Conservation (phyloP, 2,329 filamentous ascomycete genomes). For the Chaetomiaceae sp. region DNA sequence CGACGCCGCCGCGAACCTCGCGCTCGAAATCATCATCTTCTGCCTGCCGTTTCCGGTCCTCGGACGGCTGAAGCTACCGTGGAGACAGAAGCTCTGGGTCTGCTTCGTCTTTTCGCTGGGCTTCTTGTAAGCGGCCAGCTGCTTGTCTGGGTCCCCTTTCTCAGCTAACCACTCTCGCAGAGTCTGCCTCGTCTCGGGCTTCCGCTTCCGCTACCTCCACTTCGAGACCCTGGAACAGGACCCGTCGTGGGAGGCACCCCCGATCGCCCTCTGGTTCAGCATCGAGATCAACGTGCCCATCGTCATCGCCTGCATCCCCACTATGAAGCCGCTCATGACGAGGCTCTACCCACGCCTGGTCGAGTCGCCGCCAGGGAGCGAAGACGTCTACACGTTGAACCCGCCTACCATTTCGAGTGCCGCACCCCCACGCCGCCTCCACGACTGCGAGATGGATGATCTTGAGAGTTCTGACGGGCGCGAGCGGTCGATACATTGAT, state of each 20-base stretch:
- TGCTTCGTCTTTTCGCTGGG: conserved; percentile 15
- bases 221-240: background rate
- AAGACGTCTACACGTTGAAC: too few relatives aligned
- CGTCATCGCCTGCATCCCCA: conserved; percentile 7
- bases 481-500: too few relatives aligned
- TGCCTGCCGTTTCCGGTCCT: conserved; percentile 15
- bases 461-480: too few relatives aligned
- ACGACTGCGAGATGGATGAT: too few relatives aligned
- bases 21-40: conserved; percentile 14
- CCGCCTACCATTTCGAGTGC: conserved; percentile 2
- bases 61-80: conserved; percentile 10
- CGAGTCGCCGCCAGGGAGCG: background rate
- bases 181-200: conserved; percentile 12
- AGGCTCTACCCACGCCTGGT: background rate
- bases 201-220: conserved; percentile 10
- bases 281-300: conserved; percentile 14
- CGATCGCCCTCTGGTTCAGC: conserved; percentile 5
- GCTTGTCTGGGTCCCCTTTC: background rate
- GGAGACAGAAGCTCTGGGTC: conserved; percentile 17
- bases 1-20: conserved; percentile 10
- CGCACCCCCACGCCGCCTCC: too few relatives aligned
- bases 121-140: conserved; percentile 7
- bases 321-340: conserved; percentile 2
- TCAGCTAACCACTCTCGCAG: background rate
- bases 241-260: background rate